A percentile compares a stretch with the other conserved stretches of the same genome.
These are phyloP conservation scores for Lactuca sativa DNA, from an alignment of 129 eudicot species.

Conservation along the genomic window DNA sequence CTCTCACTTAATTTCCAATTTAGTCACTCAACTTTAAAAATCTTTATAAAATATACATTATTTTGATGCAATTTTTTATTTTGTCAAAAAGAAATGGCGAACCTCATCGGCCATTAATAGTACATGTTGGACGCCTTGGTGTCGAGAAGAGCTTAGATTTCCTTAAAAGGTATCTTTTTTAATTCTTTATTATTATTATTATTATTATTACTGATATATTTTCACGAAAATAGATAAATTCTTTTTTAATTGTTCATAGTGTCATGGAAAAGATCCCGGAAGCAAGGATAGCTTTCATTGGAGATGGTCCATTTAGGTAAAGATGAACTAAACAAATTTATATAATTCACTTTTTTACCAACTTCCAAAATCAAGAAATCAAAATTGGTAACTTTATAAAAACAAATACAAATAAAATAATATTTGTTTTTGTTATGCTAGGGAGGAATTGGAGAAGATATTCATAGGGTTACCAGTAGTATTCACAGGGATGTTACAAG, in stretches of 20 bases:
- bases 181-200: not conserved
- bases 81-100: slow-evolving; percentile 68
- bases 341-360: slow-evolving; percentile 7
- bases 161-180: slow-evolving; percentile 58
- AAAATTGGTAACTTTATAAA: too few relatives aligned
- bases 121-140: slow-evolving; percentile 91
- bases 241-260: slow-evolving; percentile 34
- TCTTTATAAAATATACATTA: too few relatives aligned
- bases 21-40: not conserved
- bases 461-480: slow-evolving; percentile 84
- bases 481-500: slow-evolving; percentile 89
- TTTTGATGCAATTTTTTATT: slow-evolving; percentile 17
- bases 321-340: not conserved
- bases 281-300: slow-evolving; percentile 93
- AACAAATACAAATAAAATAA: too few relatives aligned
- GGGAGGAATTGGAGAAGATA: slow-evolving; percentile 80
- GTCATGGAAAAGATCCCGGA: slow-evolving; percentile 93
- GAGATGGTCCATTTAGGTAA: slow-evolving; percentile 95
- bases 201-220: not conserved
- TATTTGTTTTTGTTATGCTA: slow-evolving; percentile 19
- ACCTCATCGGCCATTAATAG: slow-evolving; percentile 81
- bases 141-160: slow-evolving; percentile 93
- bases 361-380: not conserved
- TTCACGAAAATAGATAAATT: not conserved
- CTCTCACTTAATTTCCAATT: not conserved